A percentile compares a stretch with the other conserved stretches of the same genome.
Conservation (phyloP, 352 stramenopile genomes). For the Pythium guiyangense region DNA sequence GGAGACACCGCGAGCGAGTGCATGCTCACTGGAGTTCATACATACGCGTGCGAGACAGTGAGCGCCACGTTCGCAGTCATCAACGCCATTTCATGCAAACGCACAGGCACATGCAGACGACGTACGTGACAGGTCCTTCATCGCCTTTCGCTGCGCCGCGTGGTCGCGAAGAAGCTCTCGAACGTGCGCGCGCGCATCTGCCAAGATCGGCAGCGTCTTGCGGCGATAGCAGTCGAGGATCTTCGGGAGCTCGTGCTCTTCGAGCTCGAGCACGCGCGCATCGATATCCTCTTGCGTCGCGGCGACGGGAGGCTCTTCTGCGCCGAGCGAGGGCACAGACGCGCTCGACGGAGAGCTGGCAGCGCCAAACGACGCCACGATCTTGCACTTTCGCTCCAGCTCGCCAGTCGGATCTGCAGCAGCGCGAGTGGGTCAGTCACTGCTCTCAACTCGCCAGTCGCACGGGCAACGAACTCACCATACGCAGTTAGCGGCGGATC, state of each 20-base stretch:
- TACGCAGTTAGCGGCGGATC: constrained; percentile 34
- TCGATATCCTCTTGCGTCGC: constrained; percentile 27
- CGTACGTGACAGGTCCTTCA: constrained; percentile 9
- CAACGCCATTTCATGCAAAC: not conserved
- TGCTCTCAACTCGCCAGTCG: constrained; percentile 2
- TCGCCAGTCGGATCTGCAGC: constrained; percentile 36
- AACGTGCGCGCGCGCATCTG: constrained; percentile 31
- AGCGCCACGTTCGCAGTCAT: constrained; percentile 11
- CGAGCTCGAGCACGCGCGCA: constrained; percentile 27
- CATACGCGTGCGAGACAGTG: not conserved
- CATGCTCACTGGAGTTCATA: not conserved
- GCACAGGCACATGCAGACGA: not conserved
- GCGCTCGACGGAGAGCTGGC: not conserved
- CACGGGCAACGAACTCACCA: constrained; percentile 19
- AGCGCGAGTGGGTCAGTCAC: not conserved
- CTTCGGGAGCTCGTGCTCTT: constrained; percentile 38
- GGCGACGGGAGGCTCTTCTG: constrained; percentile 1
- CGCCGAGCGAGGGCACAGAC: not conserved
- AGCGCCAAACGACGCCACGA: constrained; percentile 39
- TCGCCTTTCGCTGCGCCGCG: constrained; percentile 9
- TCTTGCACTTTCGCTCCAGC: constrained; percentile 39
- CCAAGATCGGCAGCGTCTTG: constrained; percentile 45
- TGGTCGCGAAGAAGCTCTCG: constrained; percentile 22
- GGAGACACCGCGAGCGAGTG: constrained; percentile 6
- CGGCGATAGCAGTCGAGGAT: constrained; percentile 44